Evolutionary conservation across 768 basidiomycete genomes (phyloP), one percentile per base, ranked within the genome.

Genomic region (Lactifluus subvellereus): DNA sequence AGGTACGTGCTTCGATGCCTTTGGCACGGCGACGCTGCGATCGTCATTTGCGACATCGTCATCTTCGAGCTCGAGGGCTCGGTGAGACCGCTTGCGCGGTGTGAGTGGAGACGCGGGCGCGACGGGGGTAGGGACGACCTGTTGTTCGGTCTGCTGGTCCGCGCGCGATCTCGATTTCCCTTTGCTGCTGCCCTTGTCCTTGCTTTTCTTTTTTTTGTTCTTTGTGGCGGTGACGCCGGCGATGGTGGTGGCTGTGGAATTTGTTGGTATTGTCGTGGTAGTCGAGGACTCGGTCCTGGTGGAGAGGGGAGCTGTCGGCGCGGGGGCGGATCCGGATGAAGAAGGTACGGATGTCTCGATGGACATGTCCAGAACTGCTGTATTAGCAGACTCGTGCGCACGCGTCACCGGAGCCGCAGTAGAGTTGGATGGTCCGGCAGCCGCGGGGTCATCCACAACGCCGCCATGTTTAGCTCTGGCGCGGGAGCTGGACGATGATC

Each of bases 51-150:
- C 27, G 51, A 9, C 33, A n/a, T 30, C 8, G 18, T 37, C 7
- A 8, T 27, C 18, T 6, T 62, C 61, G 16, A 56, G 38, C 45
- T 33, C 56, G 43, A 49, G 18, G 11, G 42, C 32, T 35, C 14
- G 33, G n/a, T 50, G 61, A 1, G 40, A 30, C 7, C 61, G 61
- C n/a, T 62, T 62, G 56, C 30, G 56, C 0, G 54, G 37, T 22
- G 40, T 32, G 54, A 0, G n/a, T 1, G 1, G 2, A 10, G 45
- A 2, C 2, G 10, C 9, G n/a, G 45, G 20, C 20, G n/a, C 20
- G n/a, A 10, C 4, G 45, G n/a, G n/a, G n/a, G 45, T 20, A 13
- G 45, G 45, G 10, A 11, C 11, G 10, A 14, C 10, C 14, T 11
- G 40, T 16, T 40, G 40, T 20, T 47, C 9, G 45, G 20, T 10